phyloP scores from a whole-genome alignment of 2,329 filamentous ascomycete species.

The Blumeriella jaapii region DNA sequence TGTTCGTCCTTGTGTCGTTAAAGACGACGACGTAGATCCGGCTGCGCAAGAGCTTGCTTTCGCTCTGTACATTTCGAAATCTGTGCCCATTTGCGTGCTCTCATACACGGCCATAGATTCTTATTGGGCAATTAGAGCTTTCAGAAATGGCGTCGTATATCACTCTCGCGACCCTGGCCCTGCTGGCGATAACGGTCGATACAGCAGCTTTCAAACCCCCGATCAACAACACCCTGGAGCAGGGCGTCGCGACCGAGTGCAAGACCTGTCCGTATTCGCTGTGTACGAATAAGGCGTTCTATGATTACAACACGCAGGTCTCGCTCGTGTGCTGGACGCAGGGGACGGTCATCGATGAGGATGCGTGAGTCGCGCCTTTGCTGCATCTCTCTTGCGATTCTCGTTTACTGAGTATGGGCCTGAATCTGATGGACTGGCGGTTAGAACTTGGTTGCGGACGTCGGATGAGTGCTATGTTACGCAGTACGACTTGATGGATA shows the following conservation, averaged over 20 bases:
- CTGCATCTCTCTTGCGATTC: no score
- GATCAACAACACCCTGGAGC: conserved; percentile 16
- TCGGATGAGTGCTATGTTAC: conserved; percentile 16
- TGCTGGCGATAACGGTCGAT: no score
- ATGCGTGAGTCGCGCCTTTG: conserved; percentile 16
- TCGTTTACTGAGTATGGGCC: no score
- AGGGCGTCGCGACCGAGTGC: conserved; percentile 14
- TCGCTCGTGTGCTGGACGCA: conserved; percentile 15
- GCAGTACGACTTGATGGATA: conserved; percentile 13
- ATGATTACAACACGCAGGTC: conserved; percentile 8
- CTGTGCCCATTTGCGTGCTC: no score
- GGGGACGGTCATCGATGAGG: conserved; percentile 13
- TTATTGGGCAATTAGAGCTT: no score
- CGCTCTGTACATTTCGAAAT: no score
- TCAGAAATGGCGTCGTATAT: no score
- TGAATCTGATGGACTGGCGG: neutral
- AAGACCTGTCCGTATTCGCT: conserved; percentile 18
- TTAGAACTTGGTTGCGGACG: conserved; percentile 17
- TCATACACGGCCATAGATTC: no score
- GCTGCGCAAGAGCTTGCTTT: no score
- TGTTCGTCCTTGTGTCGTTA: no score
- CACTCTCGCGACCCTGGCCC: no score
- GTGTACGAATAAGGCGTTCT: conserved; percentile 15
- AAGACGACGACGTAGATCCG: no score
- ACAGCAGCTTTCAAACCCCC: conserved; percentile 6